Base-by-base conservation (phyloP, 148 eudicot genomes). In the Limonium bicolor region DNA sequence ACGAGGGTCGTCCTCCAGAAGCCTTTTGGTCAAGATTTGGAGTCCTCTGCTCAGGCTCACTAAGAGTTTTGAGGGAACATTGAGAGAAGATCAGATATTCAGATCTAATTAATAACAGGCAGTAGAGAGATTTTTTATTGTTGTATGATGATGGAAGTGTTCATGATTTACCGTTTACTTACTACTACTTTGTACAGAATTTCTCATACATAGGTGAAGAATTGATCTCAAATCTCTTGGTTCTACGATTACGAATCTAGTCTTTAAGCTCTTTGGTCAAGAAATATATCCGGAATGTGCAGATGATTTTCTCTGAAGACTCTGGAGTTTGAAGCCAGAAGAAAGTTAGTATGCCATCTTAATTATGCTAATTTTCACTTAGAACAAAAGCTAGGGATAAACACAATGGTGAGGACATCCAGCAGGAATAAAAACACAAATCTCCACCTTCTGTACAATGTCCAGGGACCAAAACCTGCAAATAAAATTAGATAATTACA, bases 151-250 rank as follows among this genome's bases (percentile, higher is more conserved):
- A n/a, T n/a, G n/a, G n/a, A n/a, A n/a, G n/a, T n/a, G n/a, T n/a
- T n/a, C n/a, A n/a, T n/a, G n/a, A n/a, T n/a, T n/a, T n/a, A n/a
- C n/a, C n/a, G n/a, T n/a, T n/a, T n/a, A n/a, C n/a, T 15, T 9
- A 15, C 22, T n/a, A n/a, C n/a, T n/a, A 17, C 22, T 31, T 48
- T 34, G 17, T 63, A 48, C 60, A 60, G 67, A 54, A 60, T 69
- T 29, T 70, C 64, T 46, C 67, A 60, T 46, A 55, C 34, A 31
- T 65, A 54, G 75, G 75, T 20, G 52, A 68, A 51, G 62, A 70
- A 24, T 54, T 65, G 29, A 58, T 70, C 41, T 60, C 60, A 43
- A 70, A 65, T 25, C 66, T 70, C 46, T 60, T 64, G 41, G 70
- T 60, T 21, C 53, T 70, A 14, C 62, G 75, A 21, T 69, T 43